Evolutionary conservation across 2,329 filamentous ascomycete genomes (phyloP), one percentile per base, ranked within the genome.

Genomic region (Diaporthe ilicicola): DNA sequence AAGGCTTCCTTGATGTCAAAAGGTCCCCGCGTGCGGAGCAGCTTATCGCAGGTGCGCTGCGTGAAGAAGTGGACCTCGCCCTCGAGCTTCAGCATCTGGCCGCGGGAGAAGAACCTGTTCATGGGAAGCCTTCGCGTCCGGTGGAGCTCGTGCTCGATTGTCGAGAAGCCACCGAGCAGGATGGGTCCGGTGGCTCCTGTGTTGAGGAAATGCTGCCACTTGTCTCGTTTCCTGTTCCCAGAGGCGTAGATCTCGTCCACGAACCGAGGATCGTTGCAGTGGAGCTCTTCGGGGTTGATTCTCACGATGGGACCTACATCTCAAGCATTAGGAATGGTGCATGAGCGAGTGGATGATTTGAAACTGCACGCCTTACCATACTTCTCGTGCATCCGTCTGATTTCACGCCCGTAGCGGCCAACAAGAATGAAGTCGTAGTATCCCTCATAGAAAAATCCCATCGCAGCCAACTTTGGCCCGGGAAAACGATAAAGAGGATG

Each of bases 281-380:
- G 82, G 2, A 82, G 76, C 69, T 83, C 81, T n/a, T 81, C 72
- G 0, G 82, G 81, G 51, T 76, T 83, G 50, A 83, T 83, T 8
- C 82, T 76, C 8, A 83, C 78, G 39, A 83, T 79, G 2, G 81
- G 81, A 42, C 56, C 67, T 70, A 7, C 1, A 3, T 2, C 44
- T 2, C 15, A 37, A 42, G 17, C 2, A 0, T 59, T 2, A 69
- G 66, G 2, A 19, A 10, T 29, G 9, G 12, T 7, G 2, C 1
- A 1, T n/a, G 2, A 4, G 27, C 10, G 7, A 17, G 19, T 24
- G 46, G 24, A 3, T 1, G 10, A 4, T 10, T 3, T 24, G 5
- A 32, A 10, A 22, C 4, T 29, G 4, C 5, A 19, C 1, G 19
- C 8, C 9, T n/a, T n/a, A 70, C 67, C 67, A 17, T 70, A 70